Evolutionary conservation across 2,329 filamentous ascomycete genomes (phyloP), one percentile per base, ranked within the genome.

Genomic region (Aspergillus fumigatiaffinis): DNA sequence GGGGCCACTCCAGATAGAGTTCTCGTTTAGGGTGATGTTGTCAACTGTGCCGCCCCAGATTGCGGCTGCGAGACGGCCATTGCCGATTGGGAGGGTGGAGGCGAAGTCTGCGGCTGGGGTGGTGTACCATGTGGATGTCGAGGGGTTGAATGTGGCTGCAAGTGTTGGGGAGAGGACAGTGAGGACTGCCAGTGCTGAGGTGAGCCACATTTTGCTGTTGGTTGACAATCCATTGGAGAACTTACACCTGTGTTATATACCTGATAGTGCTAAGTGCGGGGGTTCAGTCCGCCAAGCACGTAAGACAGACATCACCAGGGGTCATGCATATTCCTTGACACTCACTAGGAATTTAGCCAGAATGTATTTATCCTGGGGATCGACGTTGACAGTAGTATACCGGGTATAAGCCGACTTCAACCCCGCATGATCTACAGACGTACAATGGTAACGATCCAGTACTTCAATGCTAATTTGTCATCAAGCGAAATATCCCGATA

Each of bases 1-100:
- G 4, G 63, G 60, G 1, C 64, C 63, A 23, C 53, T 58, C 64
- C 63, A 66, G 38, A 66, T 58, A 23, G 61, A 59, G 42, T 64
- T 60, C 54, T 66, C 64, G n/a, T 64, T 64, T 21, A 66, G 20
- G 3, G 63, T 62, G 28, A 66, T 8, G 14, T 55, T 57, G 50
- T 66, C 64, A 4, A 50, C 28, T 0, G 50, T 42, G 1, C 55
- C 52, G 3, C 64, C 62, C 41, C 58, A 65, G n/a, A 65, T 53
- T 9, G 58, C 53, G 8, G 56, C 63, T 4, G 55, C 64, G 3
- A 66, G 56, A 14, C 63, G 51, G 21, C 63, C 63, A 55, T 64
- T 64, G 28, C 64, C 63, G 3, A 66, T 53, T 10, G 64, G 63
- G 14, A 63, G 51, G 21, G 59, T 56, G n/a, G 51, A 49, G 32